A percentile compares a stretch with the other conserved stretches of the same genome.
Evolutionary conservation across 2,329 filamentous ascomycete species (phyloP).

Genomic region (Exophiala mesophila): DNA sequence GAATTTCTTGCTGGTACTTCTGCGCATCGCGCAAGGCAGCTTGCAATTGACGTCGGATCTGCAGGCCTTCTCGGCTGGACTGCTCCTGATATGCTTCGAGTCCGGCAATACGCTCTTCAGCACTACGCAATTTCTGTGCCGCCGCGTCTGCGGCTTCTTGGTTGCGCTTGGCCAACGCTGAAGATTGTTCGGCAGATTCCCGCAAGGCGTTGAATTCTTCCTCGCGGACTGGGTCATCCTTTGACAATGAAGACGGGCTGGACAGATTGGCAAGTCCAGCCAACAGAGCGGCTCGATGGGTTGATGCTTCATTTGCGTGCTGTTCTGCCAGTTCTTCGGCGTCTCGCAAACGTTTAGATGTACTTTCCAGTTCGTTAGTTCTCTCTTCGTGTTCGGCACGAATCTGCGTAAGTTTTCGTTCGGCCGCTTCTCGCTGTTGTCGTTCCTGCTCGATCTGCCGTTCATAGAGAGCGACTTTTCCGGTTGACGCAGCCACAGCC

Average conservation of each 20-base stretch:
- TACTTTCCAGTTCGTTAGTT: slow-evolving; percentile 69
- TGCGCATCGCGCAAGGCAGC: slow-evolving; percentile 77
- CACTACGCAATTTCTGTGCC: slow-evolving; percentile 81
- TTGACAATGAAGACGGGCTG: slow-evolving; percentile 38
- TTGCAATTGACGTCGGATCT: slow-evolving; percentile 85
- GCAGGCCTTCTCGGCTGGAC: slow-evolving; percentile 84
- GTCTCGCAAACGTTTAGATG: slow-evolving; percentile 70
- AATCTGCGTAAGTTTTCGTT: slow-evolving; percentile 70
- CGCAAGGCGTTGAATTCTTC: slow-evolving; percentile 67
- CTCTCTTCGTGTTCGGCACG: slow-evolving; percentile 78
- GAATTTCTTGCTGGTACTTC: slow-evolving; percentile 70
- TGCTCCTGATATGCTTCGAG: slow-evolving; percentile 97
- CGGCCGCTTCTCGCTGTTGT: slow-evolving; percentile 65
- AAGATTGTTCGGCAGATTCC: slow-evolving; percentile 72
- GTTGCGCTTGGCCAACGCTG: slow-evolving; percentile 76
- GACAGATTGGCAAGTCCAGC: slow-evolving; percentile 73
- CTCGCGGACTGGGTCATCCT: slow-evolving; percentile 46
- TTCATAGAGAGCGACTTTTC: slow-evolving; percentile 72
- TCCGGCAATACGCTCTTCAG: slow-evolving; percentile 94
- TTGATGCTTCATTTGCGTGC: slow-evolving; percentile 79
- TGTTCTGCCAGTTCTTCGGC: slow-evolving; percentile 84
- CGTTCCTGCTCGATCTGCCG: slow-evolving; percentile 80
- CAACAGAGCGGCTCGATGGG: slow-evolving; percentile 77
- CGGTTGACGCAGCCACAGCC: slow-evolving; percentile 72
- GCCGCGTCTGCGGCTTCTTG: slow-evolving; percentile 82